Evolutionary conservation across 225 moss, liverwort and hornwort genomes (phyloP).

Genomic region (Polytrichum commune): DNA sequence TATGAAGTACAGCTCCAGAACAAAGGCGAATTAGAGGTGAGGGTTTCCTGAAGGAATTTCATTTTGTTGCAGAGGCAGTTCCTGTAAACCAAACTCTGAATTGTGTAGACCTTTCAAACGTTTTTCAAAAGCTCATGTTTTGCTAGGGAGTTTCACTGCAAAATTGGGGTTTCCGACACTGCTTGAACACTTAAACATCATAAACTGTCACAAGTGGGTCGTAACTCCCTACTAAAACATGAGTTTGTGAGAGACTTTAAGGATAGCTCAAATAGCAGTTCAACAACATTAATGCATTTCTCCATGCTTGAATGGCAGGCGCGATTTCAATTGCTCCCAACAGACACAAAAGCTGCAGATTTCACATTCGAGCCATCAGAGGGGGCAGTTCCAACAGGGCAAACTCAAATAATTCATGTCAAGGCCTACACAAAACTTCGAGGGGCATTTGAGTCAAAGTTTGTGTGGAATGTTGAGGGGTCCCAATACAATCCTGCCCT

Average conservation of each 20-base stretch:
- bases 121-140: no score
- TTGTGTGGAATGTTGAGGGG: conserved; percentile 68
- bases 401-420: conserved; percentile 43
- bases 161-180: no score
- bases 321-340: conserved; percentile 31
- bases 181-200: no score
- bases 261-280: no score
- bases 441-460: conserved; percentile 57
- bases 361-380: conserved; percentile 51
- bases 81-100: no score
- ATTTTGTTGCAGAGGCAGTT: no score
- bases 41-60: neutral
- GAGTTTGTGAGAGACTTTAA: no score
- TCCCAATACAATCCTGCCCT: conserved; percentile 61
- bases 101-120: no score
- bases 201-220: no score
- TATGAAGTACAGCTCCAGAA: conserved; percentile 76
- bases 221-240: no score
- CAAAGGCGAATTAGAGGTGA: conserved; percentile 71
- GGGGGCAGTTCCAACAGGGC: conserved; percentile 40
- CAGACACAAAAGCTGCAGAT: conserved; percentile 19
- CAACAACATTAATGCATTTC: no score
- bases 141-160: no score
- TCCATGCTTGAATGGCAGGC: conserved; percentile 36
- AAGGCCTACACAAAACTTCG: conserved; percentile 43